A percentile compares a stretch with the other conserved stretches of the same genome.
Conservation (phyloP, 1,284 basidiomycete genomes). For the Moesziomyces sp. region DNA sequence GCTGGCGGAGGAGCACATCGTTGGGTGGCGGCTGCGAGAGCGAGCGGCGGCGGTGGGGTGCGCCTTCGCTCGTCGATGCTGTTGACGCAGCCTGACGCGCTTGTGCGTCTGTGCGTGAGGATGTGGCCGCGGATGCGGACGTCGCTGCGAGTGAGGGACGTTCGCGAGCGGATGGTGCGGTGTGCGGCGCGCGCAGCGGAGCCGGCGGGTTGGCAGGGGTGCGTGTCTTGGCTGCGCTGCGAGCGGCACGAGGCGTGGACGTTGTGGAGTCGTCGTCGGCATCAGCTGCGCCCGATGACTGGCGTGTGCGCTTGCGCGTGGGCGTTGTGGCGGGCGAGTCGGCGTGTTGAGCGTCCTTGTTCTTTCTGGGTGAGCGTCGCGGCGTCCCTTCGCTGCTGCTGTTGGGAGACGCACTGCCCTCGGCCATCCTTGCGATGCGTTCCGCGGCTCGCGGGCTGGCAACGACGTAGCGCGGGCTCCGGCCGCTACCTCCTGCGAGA, state of each 20-base stretch:
- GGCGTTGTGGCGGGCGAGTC: conserved; percentile 17
- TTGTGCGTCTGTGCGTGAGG: conserved; percentile 1
- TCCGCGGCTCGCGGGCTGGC: conserved; percentile 25
- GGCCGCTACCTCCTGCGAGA: conserved; percentile 37
- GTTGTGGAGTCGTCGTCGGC: conserved; percentile 18
- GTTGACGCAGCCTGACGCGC: conserved; percentile 1
- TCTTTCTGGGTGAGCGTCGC: conserved; percentile 29
- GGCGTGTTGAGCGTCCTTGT: neutral
- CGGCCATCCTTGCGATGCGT: conserved; percentile 27
- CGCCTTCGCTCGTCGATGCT: conserved; percentile 1
- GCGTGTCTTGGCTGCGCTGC: conserved; percentile 19
- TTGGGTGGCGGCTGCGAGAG: conserved; percentile 48
- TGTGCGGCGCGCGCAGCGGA: conserved; percentile 23
- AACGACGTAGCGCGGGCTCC: conserved; percentile 24
- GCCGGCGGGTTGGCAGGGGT: conserved; percentile 9
- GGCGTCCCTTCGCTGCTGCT: conserved; percentile 4
- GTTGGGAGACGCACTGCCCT: conserved; percentile 2
- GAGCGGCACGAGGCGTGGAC: conserved; percentile 11
- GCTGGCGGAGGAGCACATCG: conserved; percentile 40
- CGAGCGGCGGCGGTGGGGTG: conserved; percentile 29
- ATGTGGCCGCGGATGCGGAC: conserved; percentile 1
- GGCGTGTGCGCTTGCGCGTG: conserved; percentile 29
- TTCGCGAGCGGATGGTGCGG: conserved; percentile 16
- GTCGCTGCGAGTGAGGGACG: conserved; percentile 10
- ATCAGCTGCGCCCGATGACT: conserved; percentile 2